Conservation (phyloP, 2,329 filamentous ascomycete genomes). For the Mycogone perniciosa region DNA sequence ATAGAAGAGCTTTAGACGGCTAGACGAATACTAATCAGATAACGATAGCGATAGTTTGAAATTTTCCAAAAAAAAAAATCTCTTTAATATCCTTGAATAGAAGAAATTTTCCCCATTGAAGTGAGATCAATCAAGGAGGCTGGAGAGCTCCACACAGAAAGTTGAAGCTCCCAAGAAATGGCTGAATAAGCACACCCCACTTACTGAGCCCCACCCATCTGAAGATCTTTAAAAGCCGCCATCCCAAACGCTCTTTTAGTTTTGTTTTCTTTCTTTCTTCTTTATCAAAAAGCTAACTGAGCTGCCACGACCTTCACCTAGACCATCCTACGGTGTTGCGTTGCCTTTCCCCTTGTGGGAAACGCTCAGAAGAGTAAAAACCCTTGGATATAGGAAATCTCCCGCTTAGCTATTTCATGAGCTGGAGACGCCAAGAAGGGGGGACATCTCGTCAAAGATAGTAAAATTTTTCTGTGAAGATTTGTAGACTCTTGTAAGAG, state of each 20-base stretch:
- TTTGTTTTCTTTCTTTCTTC: conserved; percentile 37
- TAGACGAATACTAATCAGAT: neutral
- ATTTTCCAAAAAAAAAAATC: too few relatives aligned
- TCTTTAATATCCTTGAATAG: too few relatives aligned
- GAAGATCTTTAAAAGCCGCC: conserved; percentile 6
- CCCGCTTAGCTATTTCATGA: conserved; percentile 40
- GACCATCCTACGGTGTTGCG: conserved; percentile 50
- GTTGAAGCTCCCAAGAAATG: neutral
- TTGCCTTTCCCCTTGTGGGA: conserved; percentile 50
- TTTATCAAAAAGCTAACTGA: conserved; percentile 60
- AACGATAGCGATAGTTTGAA: too few relatives aligned
- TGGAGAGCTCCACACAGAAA: neutral
- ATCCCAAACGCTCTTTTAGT: conserved; percentile 20
- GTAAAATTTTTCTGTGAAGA: conserved; percentile 17
- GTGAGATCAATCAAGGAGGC: too few relatives aligned
- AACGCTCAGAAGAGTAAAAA: conserved; percentile 51
- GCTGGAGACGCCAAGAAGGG: conserved; percentile 56
- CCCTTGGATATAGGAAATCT: conserved; percentile 61
- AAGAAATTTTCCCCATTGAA: too few relatives aligned
- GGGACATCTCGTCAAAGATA: conserved; percentile 39
- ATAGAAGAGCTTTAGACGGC: neutral
- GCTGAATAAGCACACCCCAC: conserved; percentile 11
- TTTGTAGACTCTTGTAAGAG: neutral
- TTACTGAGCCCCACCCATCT: conserved; percentile 17
- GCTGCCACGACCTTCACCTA: conserved; percentile 58